phyloP scores from a whole-genome alignment of 2,329 filamentous ascomycete genomes.

The Ophiosphaerella herpotricha region DNA sequence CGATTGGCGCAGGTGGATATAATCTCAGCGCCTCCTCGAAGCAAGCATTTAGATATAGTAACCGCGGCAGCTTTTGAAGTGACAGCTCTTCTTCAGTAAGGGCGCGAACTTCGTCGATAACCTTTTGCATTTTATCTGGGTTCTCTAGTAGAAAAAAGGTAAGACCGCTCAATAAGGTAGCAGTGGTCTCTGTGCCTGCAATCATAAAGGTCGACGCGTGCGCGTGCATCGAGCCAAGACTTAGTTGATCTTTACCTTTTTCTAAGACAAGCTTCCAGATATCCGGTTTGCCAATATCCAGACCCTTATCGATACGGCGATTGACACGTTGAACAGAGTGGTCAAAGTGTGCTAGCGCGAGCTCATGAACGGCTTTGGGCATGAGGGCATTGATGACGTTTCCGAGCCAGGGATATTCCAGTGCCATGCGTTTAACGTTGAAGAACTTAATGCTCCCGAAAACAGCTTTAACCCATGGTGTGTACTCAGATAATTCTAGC shows the following conservation, averaged over 20 bases:
- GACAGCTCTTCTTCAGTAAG: constrained; percentile 20
- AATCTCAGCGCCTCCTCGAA: constrained; percentile 45
- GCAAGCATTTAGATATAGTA: constrained; percentile 39
- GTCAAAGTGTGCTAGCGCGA: neutral
- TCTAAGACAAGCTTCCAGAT: constrained; percentile 40
- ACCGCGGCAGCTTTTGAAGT: constrained; percentile 25
- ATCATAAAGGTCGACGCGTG: constrained; percentile 22
- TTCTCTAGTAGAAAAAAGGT: constrained; percentile 31
- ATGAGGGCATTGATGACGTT: neutral
- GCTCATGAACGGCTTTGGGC: neutral
- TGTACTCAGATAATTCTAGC: constrained; percentile 3
- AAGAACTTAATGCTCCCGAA: neutral
- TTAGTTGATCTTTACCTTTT: constrained; percentile 6
- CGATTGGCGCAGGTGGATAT: constrained; percentile 43
- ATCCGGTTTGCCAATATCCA: constrained; percentile 19
- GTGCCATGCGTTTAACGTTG: neutral
- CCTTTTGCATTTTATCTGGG: constrained; percentile 7
- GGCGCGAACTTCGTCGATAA: constrained; percentile 12
- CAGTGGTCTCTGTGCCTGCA: constrained; percentile 24
- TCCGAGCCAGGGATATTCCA: neutral
- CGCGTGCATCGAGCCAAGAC: constrained; percentile 35
- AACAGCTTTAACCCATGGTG: constrained; percentile 40
- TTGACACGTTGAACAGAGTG: neutral
- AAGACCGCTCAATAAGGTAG: constrained; percentile 41
- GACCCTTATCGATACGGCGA: neutral